Conservation (phyloP, 495 filamentous ascomycete species). For the Pseudomonodictys pantanalensis region DNA sequence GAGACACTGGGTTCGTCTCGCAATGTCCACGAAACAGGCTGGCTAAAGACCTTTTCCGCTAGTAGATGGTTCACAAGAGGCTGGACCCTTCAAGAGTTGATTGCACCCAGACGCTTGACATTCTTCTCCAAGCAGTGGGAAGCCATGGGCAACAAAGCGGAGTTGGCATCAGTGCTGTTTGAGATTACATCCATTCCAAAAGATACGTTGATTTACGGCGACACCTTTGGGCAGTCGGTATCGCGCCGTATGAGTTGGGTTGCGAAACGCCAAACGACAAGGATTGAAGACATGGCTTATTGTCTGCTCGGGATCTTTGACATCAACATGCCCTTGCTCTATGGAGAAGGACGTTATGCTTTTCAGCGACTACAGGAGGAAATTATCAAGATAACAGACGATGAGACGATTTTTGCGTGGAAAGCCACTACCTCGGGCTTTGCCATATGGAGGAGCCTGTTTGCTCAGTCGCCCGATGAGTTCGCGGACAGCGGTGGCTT, state of each 20-base stretch:
- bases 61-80: too few relatives aligned
- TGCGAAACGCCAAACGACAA: slow-evolving; percentile 4
- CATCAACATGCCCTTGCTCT: slow-evolving; percentile 8
- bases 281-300: slow-evolving; percentile 9
- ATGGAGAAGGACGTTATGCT: slow-evolving; percentile 7
- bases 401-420: slow-evolving; percentile 13
- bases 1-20: too few relatives aligned
- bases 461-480: too few relatives aligned
- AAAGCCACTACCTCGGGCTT: too few relatives aligned
- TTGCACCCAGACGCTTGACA: not conserved
- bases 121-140: not conserved
- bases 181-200: not conserved
- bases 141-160: not conserved
- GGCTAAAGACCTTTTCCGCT: not conserved
- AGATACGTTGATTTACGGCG: not conserved
- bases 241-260: slow-evolving; percentile 8
- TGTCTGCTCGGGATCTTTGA: slow-evolving; percentile 10
- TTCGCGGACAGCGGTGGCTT: too few relatives aligned
- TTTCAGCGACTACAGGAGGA: slow-evolving; percentile 9
- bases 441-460: too few relatives aligned
- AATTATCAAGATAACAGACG: slow-evolving; percentile 6
- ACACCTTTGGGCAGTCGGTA: not conserved
- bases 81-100: too few relatives aligned
- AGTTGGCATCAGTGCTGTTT: not conserved
- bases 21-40: too few relatives aligned